These are phyloP conservation scores for Aquilaria agallochum DNA, from an alignment of 441 rosid genomes.

Conservation along the genomic window DNA sequence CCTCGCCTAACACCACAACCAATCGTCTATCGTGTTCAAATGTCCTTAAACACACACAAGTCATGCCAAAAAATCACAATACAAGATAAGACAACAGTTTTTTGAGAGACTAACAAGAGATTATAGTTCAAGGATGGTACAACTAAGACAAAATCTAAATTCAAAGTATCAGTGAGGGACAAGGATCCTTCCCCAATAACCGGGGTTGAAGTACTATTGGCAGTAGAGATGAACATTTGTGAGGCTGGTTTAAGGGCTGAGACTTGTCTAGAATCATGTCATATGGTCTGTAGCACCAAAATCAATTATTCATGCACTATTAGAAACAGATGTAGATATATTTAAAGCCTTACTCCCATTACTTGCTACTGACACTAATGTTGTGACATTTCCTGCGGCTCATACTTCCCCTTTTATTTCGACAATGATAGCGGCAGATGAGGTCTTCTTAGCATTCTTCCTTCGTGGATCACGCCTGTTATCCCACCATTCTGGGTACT, in stretches of 20 bases:
- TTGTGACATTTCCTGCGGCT: background rate
- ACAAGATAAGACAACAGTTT: background rate
- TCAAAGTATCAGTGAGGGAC: background rate
- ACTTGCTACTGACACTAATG: background rate
- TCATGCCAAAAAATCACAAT: constrained; percentile 7
- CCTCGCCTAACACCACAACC: constrained; percentile 2
- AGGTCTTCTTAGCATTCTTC: background rate
- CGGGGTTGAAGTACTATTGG: background rate
- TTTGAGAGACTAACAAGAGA: background rate
- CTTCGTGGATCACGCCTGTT: background rate
- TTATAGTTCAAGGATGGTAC: background rate
- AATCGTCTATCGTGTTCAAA: background rate
- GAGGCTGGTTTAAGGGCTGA: background rate
- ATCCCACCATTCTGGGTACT: background rate
- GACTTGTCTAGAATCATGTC: constrained; percentile 1
- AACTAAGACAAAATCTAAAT: constrained; percentile 1
- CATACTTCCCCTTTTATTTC: background rate
- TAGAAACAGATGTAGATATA: background rate
- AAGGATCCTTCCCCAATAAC: background rate
- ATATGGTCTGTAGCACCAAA: constrained; percentile 2
- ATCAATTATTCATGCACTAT: constrained; percentile 11
- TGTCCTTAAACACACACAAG: constrained; percentile 4
- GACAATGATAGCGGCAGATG: background rate
- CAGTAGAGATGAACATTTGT: background rate
- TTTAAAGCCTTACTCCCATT: background rate